phyloP scores from a whole-genome alignment of 2,329 filamentous ascomycete genomes.

The Verticillium nonalfalfae region DNA sequence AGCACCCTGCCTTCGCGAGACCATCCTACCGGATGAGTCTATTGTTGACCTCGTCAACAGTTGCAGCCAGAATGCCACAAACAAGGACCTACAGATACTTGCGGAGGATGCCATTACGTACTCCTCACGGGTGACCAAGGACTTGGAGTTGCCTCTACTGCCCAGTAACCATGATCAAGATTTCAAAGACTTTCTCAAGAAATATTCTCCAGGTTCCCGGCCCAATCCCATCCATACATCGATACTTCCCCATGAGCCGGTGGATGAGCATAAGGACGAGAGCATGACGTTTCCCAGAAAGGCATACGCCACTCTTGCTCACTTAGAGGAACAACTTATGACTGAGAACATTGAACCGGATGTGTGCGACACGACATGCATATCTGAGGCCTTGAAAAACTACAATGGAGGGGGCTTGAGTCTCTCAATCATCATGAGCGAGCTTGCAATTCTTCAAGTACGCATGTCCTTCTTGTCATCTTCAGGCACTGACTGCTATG shows the following conservation, averaged over 20 bases:
- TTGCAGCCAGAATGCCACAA: background rate
- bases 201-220: background rate
- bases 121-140: background rate
- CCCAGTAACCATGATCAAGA: slow-evolving; percentile 4
- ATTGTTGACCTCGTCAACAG: background rate
- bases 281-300: slow-evolving; percentile 5
- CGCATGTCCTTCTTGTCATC: background rate
- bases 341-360: slow-evolving; percentile 3
- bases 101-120: background rate
- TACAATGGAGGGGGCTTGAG: too few relatives aligned
- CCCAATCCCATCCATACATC: slow-evolving; percentile 4
- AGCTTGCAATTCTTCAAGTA: background rate
- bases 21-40: background rate
- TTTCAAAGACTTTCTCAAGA: background rate
- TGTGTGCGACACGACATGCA: too few relatives aligned
- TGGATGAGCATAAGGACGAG: slow-evolving; percentile 9
- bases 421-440: background rate
- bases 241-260: slow-evolving; percentile 4
- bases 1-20: background rate
- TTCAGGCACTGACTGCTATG: background rate
- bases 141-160: slow-evolving; percentile 6
- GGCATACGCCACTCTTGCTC: slow-evolving; percentile 4
- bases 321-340: slow-evolving; percentile 3
- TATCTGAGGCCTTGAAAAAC: too few relatives aligned
- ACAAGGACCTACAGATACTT: background rate